These are phyloP conservation scores for Plasmodium vinckei DNA, from an alignment of 169 alveolate genomes.

Conservation along the genomic window DNA sequence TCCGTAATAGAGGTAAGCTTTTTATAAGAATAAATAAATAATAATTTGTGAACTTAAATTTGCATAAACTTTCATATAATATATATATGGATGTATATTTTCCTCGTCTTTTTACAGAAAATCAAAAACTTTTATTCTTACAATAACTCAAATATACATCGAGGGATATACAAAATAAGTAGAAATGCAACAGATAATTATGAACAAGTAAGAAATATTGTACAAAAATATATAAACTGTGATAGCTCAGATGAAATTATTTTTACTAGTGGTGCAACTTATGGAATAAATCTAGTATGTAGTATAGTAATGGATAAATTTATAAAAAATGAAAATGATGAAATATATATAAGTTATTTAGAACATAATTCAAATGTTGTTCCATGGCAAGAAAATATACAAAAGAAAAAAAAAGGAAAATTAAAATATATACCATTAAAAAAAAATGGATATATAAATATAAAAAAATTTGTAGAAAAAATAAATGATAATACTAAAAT, in stretches of 20 bases:
- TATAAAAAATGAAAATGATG: constrained; percentile 74
- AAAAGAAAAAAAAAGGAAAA: constrained; percentile 59
- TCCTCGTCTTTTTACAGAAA: constrained; percentile 62
- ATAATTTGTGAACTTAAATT: no score
- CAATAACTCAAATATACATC: constrained; percentile 57
- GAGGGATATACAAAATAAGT: constrained; percentile 48
- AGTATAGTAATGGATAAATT: constrained; percentile 66
- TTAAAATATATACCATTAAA: constrained; percentile 75
- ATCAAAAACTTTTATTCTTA: constrained; percentile 49
- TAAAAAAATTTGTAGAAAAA: constrained; percentile 68
- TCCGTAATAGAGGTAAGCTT: constrained; percentile 76
- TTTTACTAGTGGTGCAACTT: constrained; percentile 85
- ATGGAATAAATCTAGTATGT: constrained; percentile 80
- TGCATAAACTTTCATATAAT: no score
- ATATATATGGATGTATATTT: neutral
- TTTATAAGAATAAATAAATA: neutral
- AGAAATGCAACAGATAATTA: constrained; percentile 73
- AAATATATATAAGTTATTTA: constrained; percentile 76
- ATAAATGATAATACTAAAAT: constrained; percentile 73
- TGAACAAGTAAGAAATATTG: constrained; percentile 74
- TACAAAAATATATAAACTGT: constrained; percentile 60
- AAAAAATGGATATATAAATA: constrained; percentile 77
- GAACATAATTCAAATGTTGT: constrained; percentile 84
- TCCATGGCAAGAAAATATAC: constrained; percentile 82
- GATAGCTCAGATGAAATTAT: constrained; percentile 77